Evolutionary conservation across 1,139 yeast genomes (phyloP), one percentile per base, ranked within the genome.

Genomic region (Sugiyamaella sp.): DNA sequence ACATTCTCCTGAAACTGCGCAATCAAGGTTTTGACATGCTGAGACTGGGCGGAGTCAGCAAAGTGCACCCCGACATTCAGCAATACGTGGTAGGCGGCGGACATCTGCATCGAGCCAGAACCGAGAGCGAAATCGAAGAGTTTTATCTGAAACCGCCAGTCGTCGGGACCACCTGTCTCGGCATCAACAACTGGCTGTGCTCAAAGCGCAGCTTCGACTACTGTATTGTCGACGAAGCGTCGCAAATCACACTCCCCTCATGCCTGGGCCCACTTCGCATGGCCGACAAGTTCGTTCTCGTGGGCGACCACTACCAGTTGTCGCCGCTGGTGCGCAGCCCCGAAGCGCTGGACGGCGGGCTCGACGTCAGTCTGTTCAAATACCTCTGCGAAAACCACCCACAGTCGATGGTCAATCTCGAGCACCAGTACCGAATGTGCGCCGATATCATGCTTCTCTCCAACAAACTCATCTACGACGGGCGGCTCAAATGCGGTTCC

Each of bases 191-290:
- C 53, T 75, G 84, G 67, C 71, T 84, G 19, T 81, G 85, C 69
- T 73, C 75, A 48, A 73, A 86, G 48, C 72, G 80, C 29, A 33
- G 47, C 5, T 93, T 93, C 70, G 99, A 93, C 66, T 91, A 88
- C 66, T 95, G 98, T 66, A 91, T 93, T 44, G 80, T 95, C 45
- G 99, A 93, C 68, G 99, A 93, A 67, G 98, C 99, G 0, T 90
- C 98, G 0, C 99, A 93, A 66, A 89, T 91, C 0, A 85, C 97
- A 0, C 76, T 93, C 74, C 99, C 99, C 0, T 79, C 89, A 3
- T 87, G 95, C 62, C 70, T 93, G 25, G 99, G 99, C 0, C 98
- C 99, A 0, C 68, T 93, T 43, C 71, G 91, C 33, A 81, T 80
- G 57, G 85, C 93, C 33, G 84, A 86, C 44, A 86, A 80, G 68